Base-by-base conservation (phyloP, 2,329 filamentous ascomycete genomes). In the Xylariales sp. region DNA sequence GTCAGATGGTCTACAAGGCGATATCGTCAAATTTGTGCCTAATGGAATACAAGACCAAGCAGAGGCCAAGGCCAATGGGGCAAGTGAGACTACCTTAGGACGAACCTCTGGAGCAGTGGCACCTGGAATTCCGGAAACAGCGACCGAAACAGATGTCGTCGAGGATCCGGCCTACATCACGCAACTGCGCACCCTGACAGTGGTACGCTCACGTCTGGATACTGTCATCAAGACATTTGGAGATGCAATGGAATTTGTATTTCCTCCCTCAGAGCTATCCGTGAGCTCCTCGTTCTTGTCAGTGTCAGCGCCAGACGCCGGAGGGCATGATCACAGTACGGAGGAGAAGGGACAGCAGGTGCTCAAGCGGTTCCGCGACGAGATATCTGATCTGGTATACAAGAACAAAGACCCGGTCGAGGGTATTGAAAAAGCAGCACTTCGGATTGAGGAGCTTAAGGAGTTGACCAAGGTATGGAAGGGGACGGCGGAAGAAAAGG, bases 401-500 rank as follows among this genome's bases (percentile, higher is more conserved):
- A 59, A 60, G 31, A 52, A 73, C 5, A 65, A 71, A 1, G 80
- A 84, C 32, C 74, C 79, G 0, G 70, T 82, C 10, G 72, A 74
- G 32, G 87, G 86, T 12, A 71, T 93, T 7, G 82, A 87, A 49
- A 81, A 82, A 43, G 93, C 93, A 0, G 78, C 78, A 10, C 73
- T 74, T 42, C 73, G 87, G 32, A 82, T 97, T 11, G 83, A 88
- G 55, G 80, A 86, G 57, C 71, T 97, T 42, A 83, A 88, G 55
- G 76, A 82, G 47, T 65, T 97, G 48, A 80, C 81, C 4, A 67
- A 67, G n/a, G 82, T 98, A 16, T 98, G 93, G 90, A 91, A 86
- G 60, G 89, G 89, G n/a, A 96, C 93, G 3, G 85, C 87, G 0
- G 93, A 98, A 66, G 93, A 97, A 61, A 94, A 87, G 64, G 88